A percentile compares a stretch with the other conserved stretches of the same genome.
Conservation (phyloP, 2,329 filamentous ascomycete genomes). For the Metarhizium anisopliae region DNA sequence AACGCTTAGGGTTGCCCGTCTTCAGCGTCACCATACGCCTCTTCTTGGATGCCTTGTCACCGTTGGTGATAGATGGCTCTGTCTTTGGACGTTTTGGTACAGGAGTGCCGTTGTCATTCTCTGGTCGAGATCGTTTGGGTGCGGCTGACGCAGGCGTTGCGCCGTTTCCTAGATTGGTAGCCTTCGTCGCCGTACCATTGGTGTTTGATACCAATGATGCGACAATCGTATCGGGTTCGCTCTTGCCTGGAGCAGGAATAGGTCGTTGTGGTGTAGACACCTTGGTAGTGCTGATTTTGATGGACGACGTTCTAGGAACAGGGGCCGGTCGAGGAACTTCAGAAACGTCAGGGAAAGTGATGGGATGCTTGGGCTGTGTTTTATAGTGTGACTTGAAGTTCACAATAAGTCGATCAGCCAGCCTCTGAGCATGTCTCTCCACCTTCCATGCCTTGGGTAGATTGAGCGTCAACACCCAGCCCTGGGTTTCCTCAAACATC, state of each 20-base stretch:
- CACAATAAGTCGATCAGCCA: slow-evolving; percentile 26
- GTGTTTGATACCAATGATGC: slow-evolving; percentile 1
- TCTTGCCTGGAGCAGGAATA: not conserved
- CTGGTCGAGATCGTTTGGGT: slow-evolving; percentile 27
- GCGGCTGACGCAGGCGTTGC: slow-evolving; percentile 14
- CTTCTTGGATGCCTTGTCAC: slow-evolving; percentile 17
- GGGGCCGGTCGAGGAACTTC: slow-evolving; percentile 20
- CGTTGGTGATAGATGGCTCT: slow-evolving; percentile 11
- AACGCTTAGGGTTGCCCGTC: slow-evolving; percentile 23
- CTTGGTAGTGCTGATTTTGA: slow-evolving; percentile 31
- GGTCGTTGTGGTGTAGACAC: slow-evolving; percentile 14
- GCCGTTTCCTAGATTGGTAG: slow-evolving; percentile 11
- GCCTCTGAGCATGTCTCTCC: slow-evolving; percentile 24
- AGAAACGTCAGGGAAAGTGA: slow-evolving; percentile 10
- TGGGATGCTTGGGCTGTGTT: slow-evolving; percentile 22
- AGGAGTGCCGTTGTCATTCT: slow-evolving; percentile 24
- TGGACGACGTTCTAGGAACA: slow-evolving; percentile 24
- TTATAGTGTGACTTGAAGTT: slow-evolving; percentile 30
- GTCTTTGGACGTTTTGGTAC: slow-evolving; percentile 30
- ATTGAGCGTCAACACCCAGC: slow-evolving; percentile 31
- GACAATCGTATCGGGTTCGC: slow-evolving; percentile 3
- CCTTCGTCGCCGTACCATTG: slow-evolving; percentile 7
- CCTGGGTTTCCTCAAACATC: slow-evolving; percentile 36
- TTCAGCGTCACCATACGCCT: slow-evolving; percentile 28
- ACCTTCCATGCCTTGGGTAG: slow-evolving; percentile 33